Evolutionary conservation across 805 yeast species (phyloP), one percentile per base, ranked within the genome.

Genomic region (Brettanomyces nanus): DNA sequence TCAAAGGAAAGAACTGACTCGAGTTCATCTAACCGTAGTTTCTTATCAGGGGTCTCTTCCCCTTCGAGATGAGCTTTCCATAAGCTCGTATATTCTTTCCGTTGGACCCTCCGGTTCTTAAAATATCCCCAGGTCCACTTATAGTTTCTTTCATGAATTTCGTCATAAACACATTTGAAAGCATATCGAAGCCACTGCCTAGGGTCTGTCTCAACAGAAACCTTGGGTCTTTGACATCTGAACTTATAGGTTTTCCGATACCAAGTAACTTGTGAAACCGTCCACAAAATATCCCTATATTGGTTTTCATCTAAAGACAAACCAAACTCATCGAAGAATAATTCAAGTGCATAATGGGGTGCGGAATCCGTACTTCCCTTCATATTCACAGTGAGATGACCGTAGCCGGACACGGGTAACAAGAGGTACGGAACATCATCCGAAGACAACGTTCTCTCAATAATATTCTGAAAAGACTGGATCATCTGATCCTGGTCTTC

Each of bases 61-160:
- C 78, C 58, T 46, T 77, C 74, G 10, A 47, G 38, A 37, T 42
- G 39, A 39, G 61, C 51, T 45, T 75, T 80, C 85, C 89, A 90
- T 0, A 85, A 61, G 11, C 54, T 54, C 14, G 83, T 69, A 57
- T 92, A 92, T 1, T 65, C 59, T 36, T 69, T 73, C 49, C 96
- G 66, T 53, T 82, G 78, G 43, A 84, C 84, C 45, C 94, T 65
- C 51, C 95, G 70, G 35, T 67, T 69, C 34, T 73, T 72, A 47
- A 90, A 75, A 51, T 73, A 73, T 3, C 72, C 92, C 98, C 98
- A 94, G 26, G 86, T 77, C 94, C 95, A 85, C 49, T 73, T 75
- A 48, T 77, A 72, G 53, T 84, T 77, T 49, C 71, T 75, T 42
- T 85, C 92, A 49, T 84, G 95, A 28, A 92, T 79, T 53, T 87